Conservation (phyloP, 345 rosid species). For the Nasturtium officinale region DNA sequence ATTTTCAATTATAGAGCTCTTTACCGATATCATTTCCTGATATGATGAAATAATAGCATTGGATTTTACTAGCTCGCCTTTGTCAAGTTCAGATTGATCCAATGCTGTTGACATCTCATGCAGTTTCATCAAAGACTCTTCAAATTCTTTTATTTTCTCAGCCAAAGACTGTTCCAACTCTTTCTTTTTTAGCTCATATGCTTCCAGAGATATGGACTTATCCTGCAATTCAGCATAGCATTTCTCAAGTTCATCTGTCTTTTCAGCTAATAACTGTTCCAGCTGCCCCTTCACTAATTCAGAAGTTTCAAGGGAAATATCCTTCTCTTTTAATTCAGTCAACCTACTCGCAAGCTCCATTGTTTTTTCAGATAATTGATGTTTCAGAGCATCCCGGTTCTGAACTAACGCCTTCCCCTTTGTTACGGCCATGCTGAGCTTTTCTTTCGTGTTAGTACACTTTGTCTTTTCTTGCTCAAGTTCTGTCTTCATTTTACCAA, state of each 20-base stretch:
- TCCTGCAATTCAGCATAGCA: conserved; percentile 56
- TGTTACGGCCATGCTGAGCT: conserved; percentile 93
- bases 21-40: conserved; percentile 60
- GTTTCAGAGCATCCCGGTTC: conserved; percentile 82
- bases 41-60: conserved; percentile 58
- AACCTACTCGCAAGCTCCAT: conserved; percentile 72
- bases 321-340: conserved; percentile 65
- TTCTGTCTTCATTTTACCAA: conserved; percentile 57
- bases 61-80: conserved; percentile 56
- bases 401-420: conserved; percentile 96
- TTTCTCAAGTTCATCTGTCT: conserved; percentile 52
- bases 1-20: conserved; percentile 55
- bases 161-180: conserved; percentile 44
- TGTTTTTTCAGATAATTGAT: conserved; percentile 66
- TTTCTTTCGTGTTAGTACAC: conserved; percentile 81
- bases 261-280: conserved; percentile 42
- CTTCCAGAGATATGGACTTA: conserved; percentile 31
- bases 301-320: conserved; percentile 59
- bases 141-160: conserved; percentile 42
- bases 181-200: conserved; percentile 28
- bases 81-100: conserved; percentile 41
- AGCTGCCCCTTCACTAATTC: conserved; percentile 49
- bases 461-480: conserved; percentile 79
- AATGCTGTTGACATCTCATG: conserved; percentile 40
- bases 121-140: conserved; percentile 40